Percentiles rank a stretch among this genome's conserved stretches.
Conservation (phyloP, 2,329 filamentous ascomycete species). For the Alternaria angustiovoidea region DNA sequence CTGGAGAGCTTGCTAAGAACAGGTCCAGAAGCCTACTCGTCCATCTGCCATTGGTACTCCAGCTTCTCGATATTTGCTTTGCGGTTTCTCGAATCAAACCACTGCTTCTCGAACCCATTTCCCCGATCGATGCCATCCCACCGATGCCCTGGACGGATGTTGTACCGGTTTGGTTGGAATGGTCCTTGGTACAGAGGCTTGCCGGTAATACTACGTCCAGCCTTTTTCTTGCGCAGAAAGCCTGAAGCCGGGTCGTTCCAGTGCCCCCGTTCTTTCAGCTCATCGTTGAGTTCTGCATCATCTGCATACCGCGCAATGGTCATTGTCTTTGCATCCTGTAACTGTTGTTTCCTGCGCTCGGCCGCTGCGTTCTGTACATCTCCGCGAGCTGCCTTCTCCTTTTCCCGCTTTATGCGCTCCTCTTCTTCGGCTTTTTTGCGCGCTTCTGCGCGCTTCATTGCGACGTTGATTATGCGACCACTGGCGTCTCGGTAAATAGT, state of each 20-base stretch:
- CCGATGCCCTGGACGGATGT: slow-evolving; percentile 87
- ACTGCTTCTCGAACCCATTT: slow-evolving; percentile 92
- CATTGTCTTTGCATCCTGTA: slow-evolving; percentile 86
- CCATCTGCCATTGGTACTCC: slow-evolving; percentile 96
- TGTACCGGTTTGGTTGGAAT: slow-evolving; percentile 89
- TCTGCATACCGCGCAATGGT: slow-evolving; percentile 80
- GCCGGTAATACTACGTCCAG: slow-evolving; percentile 57
- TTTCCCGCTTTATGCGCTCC: slow-evolving; percentile 68
- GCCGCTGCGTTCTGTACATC: slow-evolving; percentile 81
- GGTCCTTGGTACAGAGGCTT: slow-evolving; percentile 79
- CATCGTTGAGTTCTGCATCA: slow-evolving; percentile 84
- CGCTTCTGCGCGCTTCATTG: slow-evolving; percentile 87
- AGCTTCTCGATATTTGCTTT: slow-evolving; percentile 78
- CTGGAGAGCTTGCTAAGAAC: background rate
- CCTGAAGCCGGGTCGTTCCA: slow-evolving; percentile 96
- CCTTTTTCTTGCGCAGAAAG: slow-evolving; percentile 69
- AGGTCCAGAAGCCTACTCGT: slow-evolving; percentile 65
- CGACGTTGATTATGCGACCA: slow-evolving; percentile 90
- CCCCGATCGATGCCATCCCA: slow-evolving; percentile 97
- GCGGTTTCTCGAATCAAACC: slow-evolving; percentile 87
- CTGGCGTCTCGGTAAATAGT: slow-evolving; percentile 96
- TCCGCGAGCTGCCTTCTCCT: slow-evolving; percentile 76
- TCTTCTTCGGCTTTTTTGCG: slow-evolving; percentile 79
- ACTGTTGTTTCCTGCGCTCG: slow-evolving; percentile 68
- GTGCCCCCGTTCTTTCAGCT: slow-evolving; percentile 75